phyloP scores from a whole-genome alignment of 805 yeast species.

The Suhomyces sp. region DNA sequence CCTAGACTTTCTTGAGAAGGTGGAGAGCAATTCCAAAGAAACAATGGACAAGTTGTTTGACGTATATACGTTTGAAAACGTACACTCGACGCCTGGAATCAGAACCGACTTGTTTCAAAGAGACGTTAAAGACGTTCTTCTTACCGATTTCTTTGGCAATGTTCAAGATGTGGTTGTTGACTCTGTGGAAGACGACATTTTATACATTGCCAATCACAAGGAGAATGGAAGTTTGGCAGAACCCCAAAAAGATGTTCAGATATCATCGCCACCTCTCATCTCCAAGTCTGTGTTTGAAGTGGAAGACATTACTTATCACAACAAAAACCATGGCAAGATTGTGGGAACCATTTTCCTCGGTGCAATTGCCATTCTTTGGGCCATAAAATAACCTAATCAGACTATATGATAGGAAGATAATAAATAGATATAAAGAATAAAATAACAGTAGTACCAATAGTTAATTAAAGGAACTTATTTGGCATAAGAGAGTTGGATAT shows the following conservation, averaged over 20 bases:
- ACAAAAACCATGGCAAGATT: constrained; percentile 3
- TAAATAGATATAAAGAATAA: neutral
- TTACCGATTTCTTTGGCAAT: constrained; percentile 94
- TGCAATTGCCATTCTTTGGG: neutral
- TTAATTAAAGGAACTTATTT: too few relatives aligned
- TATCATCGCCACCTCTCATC: neutral
- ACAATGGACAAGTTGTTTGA: constrained; percentile 84
- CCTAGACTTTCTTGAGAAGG: constrained; percentile 79
- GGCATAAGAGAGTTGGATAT: too few relatives aligned
- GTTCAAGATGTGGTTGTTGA: constrained; percentile 75
- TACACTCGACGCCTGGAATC: constrained; percentile 93
- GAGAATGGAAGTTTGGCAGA: constrained; percentile 8
- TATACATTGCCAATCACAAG: constrained; percentile 35
- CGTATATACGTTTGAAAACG: constrained; percentile 76
- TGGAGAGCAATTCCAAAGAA: constrained; percentile 68
- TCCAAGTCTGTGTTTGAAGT: neutral
- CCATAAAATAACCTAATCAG: neutral
- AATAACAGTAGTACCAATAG: neutral
- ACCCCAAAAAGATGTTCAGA: neutral
- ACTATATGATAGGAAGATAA: neutral
- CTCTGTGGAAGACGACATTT: constrained; percentile 48
- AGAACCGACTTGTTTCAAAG: constrained; percentile 74
- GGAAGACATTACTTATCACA: neutral
- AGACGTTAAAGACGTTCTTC: constrained; percentile 61
- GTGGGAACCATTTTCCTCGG: constrained; percentile 10